Evolutionary conservation across 352 stramenopile genomes (phyloP).

Genomic region (Pythium insidiosum): DNA sequence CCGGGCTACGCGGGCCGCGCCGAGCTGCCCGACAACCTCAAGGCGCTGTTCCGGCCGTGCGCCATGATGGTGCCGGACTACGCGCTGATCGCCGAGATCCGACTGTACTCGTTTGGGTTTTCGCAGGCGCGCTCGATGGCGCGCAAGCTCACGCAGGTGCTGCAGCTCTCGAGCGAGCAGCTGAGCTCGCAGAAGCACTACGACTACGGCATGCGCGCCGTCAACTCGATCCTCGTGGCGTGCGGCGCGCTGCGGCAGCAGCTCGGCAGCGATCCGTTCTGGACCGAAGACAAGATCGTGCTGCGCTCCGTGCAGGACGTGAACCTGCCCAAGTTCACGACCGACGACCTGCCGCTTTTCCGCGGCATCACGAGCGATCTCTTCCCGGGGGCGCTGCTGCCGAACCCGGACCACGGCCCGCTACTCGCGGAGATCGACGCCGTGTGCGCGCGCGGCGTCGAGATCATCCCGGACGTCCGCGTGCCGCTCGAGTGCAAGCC

Average conservation of each 20-base stretch:
- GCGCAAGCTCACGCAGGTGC: conserved; percentile 90
- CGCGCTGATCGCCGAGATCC: conserved; percentile 88
- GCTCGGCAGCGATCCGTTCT: conserved; percentile 83
- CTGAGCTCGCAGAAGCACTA: conserved; percentile 93
- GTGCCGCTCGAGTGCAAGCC: conserved; percentile 68
- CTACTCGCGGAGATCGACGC: conserved; percentile 80
- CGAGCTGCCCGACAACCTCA: conserved; percentile 83
- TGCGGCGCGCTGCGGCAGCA: conserved; percentile 87
- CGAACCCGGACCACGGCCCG: conserved; percentile 76
- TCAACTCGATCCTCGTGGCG: conserved; percentile 93
- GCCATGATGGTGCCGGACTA: conserved; percentile 89
- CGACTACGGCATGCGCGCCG: conserved; percentile 94
- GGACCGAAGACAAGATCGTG: conserved; percentile 90
- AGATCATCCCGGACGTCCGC: conserved; percentile 45
- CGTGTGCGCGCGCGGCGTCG: conserved; percentile 59
- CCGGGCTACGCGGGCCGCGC: conserved; percentile 86
- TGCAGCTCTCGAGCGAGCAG: conserved; percentile 92
- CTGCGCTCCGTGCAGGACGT: conserved; percentile 91
- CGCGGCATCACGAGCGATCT: conserved; percentile 91
- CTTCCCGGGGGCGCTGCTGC: conserved; percentile 85
- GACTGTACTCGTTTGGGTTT: conserved; percentile 92
- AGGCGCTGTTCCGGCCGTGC: conserved; percentile 77
- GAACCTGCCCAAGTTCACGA: conserved; percentile 93
- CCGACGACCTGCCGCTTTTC: conserved; percentile 91
- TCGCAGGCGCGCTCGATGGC: conserved; percentile 83